Conservation (phyloP, 306 rosid genomes). For the Psophocarpus tetragonolobus region DNA sequence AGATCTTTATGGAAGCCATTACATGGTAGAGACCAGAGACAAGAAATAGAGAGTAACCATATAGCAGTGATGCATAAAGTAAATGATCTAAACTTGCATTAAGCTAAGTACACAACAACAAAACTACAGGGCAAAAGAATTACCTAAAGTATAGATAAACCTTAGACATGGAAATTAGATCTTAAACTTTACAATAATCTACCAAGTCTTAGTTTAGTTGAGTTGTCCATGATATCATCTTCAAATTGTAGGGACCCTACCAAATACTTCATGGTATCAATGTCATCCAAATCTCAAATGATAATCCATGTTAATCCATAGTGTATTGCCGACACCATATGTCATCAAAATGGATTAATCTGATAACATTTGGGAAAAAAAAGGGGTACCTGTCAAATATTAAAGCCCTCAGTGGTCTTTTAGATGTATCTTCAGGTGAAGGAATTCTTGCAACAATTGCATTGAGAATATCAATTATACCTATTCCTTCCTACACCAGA, state of each 20-base stretch:
- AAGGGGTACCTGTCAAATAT: slow-evolving; percentile 78
- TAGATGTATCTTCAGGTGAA: slow-evolving; percentile 69
- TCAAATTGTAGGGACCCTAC: slow-evolving; percentile 7
- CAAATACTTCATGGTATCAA: slow-evolving; percentile 14
- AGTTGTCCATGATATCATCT: slow-evolving; percentile 18
- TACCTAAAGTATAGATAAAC: neutral
- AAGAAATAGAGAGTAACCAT: neutral
- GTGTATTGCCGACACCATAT: slow-evolving; percentile 12
- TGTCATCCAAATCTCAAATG: slow-evolving; percentile 25
- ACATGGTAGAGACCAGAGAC: neutral
- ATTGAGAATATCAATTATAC: slow-evolving; percentile 75
- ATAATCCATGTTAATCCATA: neutral
- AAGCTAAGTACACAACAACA: slow-evolving; percentile 3
- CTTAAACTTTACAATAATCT: slow-evolving; percentile 22
- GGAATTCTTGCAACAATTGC: slow-evolving; percentile 81
- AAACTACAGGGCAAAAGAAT: slow-evolving; percentile 18
- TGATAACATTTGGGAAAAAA: slow-evolving; percentile 8
- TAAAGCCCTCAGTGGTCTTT: slow-evolving; percentile 76
- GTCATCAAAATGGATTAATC: slow-evolving; percentile 21
- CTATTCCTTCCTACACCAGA: slow-evolving; percentile 77
- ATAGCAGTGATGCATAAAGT: slow-evolving; percentile 6
- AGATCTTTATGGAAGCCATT: neutral
- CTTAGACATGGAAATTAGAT: slow-evolving; percentile 18
- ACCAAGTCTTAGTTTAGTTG: neutral
- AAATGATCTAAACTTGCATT: slow-evolving; percentile 18